Evolutionary conservation across 495 filamentous ascomycete genomes (phyloP).

Genomic region (Penicillium ochrochloron): DNA sequence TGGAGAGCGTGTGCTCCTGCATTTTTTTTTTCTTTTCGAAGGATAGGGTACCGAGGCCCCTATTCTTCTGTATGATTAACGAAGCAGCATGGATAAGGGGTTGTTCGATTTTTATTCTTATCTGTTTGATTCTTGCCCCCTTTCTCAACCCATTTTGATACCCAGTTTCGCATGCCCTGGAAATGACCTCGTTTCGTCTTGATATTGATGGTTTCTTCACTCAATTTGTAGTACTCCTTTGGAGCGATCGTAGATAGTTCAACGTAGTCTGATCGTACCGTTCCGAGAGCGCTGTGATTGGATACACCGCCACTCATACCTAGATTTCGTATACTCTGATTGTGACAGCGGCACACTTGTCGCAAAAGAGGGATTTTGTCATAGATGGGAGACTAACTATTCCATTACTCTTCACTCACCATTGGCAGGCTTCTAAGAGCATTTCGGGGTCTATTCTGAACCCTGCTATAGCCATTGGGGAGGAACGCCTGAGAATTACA

Average conservation of each 20-base stretch:
- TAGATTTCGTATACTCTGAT: too few species aligned
- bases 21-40: neutral
- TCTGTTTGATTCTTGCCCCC: neutral
- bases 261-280: neutral
- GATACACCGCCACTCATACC: too few species aligned
- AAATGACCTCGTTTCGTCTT: neutral
- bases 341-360: too few species aligned
- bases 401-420: too few species aligned
- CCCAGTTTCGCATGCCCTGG: constrained; percentile 4
- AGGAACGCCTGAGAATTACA: too few species aligned
- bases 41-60: neutral
- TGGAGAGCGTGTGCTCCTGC: neutral
- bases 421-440: too few species aligned
- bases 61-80: constrained; percentile 3
- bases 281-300: too few species aligned
- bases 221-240: neutral
- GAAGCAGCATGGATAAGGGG: constrained; percentile 1
- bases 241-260: too few species aligned
- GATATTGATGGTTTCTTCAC: neutral
- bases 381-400: too few species aligned
- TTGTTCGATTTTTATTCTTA: neutral
- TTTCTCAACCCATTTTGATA: neutral
- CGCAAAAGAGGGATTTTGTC: too few species aligned
- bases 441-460: too few species aligned
- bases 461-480: too few species aligned